Base-by-base conservation (phyloP, 495 filamentous ascomycete species). In the Xylaria grammica region DNA sequence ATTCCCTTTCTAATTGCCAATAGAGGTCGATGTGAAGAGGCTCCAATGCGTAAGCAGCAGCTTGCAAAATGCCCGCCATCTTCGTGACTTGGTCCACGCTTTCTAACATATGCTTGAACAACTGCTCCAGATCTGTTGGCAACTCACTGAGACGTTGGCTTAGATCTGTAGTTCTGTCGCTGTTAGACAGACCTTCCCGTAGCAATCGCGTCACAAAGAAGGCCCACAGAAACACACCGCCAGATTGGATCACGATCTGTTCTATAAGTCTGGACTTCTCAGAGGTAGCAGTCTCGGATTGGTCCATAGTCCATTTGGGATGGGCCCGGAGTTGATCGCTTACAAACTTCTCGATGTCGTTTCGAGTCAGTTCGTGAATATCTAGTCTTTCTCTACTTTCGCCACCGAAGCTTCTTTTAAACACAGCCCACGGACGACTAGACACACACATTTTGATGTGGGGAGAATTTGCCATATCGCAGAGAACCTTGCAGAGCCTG, bases 311-410 rank as follows among this genome's bases (percentile, higher is more conserved):
- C 46, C 46, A 50, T 50, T 26, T 50, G 11, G 46, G 46, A 29
- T 50, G 46, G 2, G 22, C n/a, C 17, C 29, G 24, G 15, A 50
- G 46, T 17, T 29, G 24, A 1, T 29, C 11, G 7, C 46, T 27
- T 27, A 17, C 24, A n/a, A 27, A 50, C 0, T 0, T 2, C 8
- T 27, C 24, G 10, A 50, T 50, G 9, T 50, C 46, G 9, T 50
- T 10, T 50, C 46, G 46, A 27, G 46, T 50, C 26, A 50, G 22
- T 11, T 50, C 46, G 22, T 50, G 46, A 22, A 50, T 50, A 7
- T 50, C 15, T n/a, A 50, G 4, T 17, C 29, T 50, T 7, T 7
- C 29, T 15, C 13, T 1, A 29, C 29, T 17, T 13, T 50, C 46
- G n/a, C 1, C 13, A 29, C 46, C 24, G 10, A 50, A 50, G 11